Percentiles rank a stretch among this genome's conserved stretches.
These are phyloP conservation scores for Macrolepiota albuminosa DNA, from an alignment of 768 basidiomycete species.

Conservation along the genomic window DNA sequence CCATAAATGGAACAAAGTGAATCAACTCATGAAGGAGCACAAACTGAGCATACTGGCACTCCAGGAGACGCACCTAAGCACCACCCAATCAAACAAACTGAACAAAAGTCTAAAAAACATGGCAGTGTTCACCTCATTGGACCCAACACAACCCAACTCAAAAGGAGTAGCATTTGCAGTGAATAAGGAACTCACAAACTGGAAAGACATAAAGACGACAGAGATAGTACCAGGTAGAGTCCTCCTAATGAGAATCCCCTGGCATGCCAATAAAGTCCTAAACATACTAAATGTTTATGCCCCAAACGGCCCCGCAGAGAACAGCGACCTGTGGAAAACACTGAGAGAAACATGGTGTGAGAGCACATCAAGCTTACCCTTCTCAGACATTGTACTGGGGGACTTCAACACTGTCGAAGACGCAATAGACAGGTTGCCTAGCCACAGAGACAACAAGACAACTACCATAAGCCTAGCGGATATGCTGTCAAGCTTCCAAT, in stretches of 20 bases:
- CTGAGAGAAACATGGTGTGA: background rate
- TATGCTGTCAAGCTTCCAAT: background rate
- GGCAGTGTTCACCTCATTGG: background rate
- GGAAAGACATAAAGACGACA: no score
- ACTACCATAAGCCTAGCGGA: no score
- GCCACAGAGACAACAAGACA: background rate
- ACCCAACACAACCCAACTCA: background rate
- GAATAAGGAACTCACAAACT: background rate
- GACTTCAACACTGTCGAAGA: background rate
- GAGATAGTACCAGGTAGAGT: background rate
- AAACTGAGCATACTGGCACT: no score
- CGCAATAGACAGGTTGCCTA: background rate
- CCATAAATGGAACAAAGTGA: background rate
- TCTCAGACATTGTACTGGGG: no score
- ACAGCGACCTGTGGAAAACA: background rate
- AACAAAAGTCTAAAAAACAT: background rate
- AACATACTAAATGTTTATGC: background rate
- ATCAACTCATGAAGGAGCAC: background rate
- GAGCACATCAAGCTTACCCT: background rate
- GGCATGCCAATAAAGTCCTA: background rate
- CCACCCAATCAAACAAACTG: background rate
- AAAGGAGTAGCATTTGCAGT: background rate
- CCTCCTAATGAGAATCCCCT: background rate
- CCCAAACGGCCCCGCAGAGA: background rate
- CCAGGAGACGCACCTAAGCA: background rate